phyloP scores from a whole-genome alignment of 306 rosid species.

The Cicer bijugum region DNA sequence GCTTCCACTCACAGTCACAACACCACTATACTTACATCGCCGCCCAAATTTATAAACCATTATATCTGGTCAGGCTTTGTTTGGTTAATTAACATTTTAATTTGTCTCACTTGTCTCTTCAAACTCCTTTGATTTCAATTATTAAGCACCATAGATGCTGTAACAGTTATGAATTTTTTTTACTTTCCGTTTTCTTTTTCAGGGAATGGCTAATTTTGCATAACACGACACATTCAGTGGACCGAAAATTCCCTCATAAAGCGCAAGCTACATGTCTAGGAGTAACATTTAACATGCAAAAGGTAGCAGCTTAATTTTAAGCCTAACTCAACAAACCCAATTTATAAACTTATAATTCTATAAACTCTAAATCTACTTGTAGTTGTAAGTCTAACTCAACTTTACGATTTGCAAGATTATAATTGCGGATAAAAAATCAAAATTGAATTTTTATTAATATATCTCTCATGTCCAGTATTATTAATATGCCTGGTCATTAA shows the following conservation, averaged over 20 bases:
- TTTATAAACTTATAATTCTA: no score
- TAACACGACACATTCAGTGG: slow-evolving; percentile 12
- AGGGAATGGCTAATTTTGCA: background rate
- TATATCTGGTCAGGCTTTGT: slow-evolving; percentile 44
- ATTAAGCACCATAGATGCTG: background rate
- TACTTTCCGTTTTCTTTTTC: background rate
- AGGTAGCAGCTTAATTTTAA: no score
- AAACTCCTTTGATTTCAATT: background rate
- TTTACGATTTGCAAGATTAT: no score
- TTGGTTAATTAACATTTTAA: slow-evolving; percentile 22
- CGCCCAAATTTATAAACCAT: slow-evolving; percentile 48
- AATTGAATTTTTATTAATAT: no score
- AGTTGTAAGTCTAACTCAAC: no score
- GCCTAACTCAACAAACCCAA: no score
- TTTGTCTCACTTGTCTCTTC: background rate
- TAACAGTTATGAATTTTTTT: background rate
- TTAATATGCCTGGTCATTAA: no score
- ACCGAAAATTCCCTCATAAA: slow-evolving; percentile 35
- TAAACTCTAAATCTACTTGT: no score
- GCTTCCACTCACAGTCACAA: slow-evolving; percentile 52
- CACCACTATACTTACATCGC: slow-evolving; percentile 37
- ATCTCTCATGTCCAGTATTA: no score
- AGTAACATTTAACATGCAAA: no score
- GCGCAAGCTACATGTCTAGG: slow-evolving; percentile 15
- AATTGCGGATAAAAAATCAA: no score